These are phyloP conservation scores for Naegleria fowleri DNA, from an alignment of 208 protist genomes.

Conservation along the genomic window DNA sequence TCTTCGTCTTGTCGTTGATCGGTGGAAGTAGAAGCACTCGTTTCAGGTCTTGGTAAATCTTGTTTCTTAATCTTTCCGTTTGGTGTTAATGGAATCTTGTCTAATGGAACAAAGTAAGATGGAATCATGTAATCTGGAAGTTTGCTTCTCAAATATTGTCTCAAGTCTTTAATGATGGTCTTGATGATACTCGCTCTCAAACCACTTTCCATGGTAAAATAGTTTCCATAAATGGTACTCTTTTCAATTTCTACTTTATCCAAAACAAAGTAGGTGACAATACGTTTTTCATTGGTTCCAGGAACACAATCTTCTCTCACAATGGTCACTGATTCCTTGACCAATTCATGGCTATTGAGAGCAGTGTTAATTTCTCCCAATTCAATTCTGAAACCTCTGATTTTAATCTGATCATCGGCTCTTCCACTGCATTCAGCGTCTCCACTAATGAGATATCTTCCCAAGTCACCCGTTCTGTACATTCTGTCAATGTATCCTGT, in stretches of 20 bases:
- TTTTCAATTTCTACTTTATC: constrained; percentile 6
- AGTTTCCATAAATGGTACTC: background rate
- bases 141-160: constrained; percentile 43
- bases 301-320: constrained; percentile 40
- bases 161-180: constrained; percentile 22
- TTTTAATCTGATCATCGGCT: constrained; percentile 57
- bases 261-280: constrained; percentile 40
- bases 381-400: constrained; percentile 58
- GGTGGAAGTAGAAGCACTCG: background rate
- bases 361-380: constrained; percentile 56
- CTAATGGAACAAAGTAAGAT: constrained; percentile 43
- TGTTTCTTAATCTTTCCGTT: constrained; percentile 58
- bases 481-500: constrained; percentile 31
- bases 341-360: constrained; percentile 38
- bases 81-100: constrained; percentile 51
- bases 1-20: constrained; percentile 5
- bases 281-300: constrained; percentile 38
- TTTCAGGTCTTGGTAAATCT: constrained; percentile 43
- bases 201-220: background rate
- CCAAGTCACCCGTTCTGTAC: constrained; percentile 51
- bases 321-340: constrained; percentile 56
- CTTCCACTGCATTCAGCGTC: constrained; percentile 49
- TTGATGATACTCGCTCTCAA: background rate
- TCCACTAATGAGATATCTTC: constrained; percentile 38
- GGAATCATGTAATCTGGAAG: constrained; percentile 61